Conservation (phyloP, 768 basidiomycete genomes). For the Mycena sanguinolenta region DNA sequence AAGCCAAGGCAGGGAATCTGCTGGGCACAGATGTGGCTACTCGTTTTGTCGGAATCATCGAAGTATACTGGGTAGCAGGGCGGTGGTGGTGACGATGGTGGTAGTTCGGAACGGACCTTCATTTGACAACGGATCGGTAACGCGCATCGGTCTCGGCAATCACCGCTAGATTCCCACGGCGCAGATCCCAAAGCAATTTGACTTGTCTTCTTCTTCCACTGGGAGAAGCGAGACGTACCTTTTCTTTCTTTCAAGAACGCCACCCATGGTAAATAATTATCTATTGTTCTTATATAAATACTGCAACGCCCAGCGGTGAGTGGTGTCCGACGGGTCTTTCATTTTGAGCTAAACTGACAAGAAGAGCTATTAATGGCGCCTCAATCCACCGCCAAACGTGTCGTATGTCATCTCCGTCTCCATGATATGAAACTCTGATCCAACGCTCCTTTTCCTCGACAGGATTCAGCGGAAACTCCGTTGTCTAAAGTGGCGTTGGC, state of each 20-base stretch:
- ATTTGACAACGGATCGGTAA: neutral
- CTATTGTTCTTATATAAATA: no score
- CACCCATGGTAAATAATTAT: no score
- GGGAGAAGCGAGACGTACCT: no score
- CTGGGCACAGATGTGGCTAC: conserved; percentile 45
- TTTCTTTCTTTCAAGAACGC: no score
- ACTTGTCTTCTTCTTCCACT: no score
- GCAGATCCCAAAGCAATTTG: no score
- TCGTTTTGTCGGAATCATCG: conserved; percentile 57
- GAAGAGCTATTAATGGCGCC: conserved; percentile 9
- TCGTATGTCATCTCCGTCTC: neutral
- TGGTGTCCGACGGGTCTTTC: no score
- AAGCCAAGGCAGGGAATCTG: conserved; percentile 36
- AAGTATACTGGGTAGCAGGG: no score
- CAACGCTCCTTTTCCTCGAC: neutral
- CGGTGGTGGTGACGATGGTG: conserved; percentile 36
- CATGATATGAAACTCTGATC: neutral
- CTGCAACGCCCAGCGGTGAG: no score
- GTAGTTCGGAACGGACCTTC: neutral
- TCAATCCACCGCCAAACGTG: neutral
- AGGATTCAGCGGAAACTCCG: conserved; percentile 16
- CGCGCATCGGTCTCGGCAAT: neutral
- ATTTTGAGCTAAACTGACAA: neutral
- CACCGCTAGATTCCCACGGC: no score
- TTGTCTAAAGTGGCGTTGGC: neutral